Evolutionary conservation across 345 rosid genomes (phyloP).

Genomic region (Eutrema heterophyllum): DNA sequence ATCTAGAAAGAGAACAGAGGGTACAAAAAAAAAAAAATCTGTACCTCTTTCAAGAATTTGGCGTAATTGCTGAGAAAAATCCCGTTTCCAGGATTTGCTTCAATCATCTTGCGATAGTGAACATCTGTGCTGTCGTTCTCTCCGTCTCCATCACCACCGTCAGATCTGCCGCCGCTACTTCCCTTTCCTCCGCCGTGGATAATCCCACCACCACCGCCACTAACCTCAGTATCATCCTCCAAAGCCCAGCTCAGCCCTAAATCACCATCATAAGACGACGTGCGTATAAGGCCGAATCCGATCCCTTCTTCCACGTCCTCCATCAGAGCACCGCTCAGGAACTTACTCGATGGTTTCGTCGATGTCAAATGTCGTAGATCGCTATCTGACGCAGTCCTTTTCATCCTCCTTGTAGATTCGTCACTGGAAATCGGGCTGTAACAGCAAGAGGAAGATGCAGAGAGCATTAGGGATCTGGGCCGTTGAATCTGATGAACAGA

Average conservation of each 20-base stretch:
- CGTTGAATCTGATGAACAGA: conserved; percentile 31
- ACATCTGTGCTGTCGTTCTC: conserved; percentile 41
- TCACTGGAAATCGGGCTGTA: conserved; percentile 32
- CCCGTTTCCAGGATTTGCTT: conserved; percentile 76
- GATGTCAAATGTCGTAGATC: conserved; percentile 44
- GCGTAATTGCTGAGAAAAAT: conserved; percentile 84
- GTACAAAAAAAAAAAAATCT: background rate
- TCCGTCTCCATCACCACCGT: conserved; percentile 30
- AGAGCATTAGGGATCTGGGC: conserved; percentile 29
- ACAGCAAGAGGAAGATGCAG: conserved; percentile 38
- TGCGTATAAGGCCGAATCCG: conserved; percentile 14
- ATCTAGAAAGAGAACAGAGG: background rate
- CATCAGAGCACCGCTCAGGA: conserved; percentile 26
- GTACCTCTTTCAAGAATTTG: conserved; percentile 79
- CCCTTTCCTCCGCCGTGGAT: conserved; percentile 42
- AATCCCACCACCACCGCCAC: conserved; percentile 47
- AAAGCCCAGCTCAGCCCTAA: background rate
- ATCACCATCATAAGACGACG: conserved; percentile 20
- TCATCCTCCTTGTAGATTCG: conserved; percentile 34
- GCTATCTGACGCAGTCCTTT: conserved; percentile 53
- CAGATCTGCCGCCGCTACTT: conserved; percentile 41
- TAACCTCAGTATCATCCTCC: conserved; percentile 32
- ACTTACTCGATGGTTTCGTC: conserved; percentile 20
- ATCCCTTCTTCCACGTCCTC: conserved; percentile 39
- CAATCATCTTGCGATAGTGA: conserved; percentile 74